phyloP scores from a whole-genome alignment of 306 rosid genomes.

The Dryas octopetala region DNA sequence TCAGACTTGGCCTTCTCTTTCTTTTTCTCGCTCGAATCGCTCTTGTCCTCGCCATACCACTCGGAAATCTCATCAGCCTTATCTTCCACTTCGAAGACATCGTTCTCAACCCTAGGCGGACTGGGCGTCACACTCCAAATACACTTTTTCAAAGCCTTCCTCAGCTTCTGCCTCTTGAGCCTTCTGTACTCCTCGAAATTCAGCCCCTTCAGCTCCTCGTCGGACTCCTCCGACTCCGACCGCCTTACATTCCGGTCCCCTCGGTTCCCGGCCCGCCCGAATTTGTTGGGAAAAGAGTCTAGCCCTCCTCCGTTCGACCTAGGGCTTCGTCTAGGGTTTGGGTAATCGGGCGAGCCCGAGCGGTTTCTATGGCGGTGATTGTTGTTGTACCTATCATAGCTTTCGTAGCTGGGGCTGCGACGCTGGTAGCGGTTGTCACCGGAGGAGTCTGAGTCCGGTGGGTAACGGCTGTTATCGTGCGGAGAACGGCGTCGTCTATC shows the following conservation, averaged over 20 bases:
- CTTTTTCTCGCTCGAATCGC: conserved; percentile 30
- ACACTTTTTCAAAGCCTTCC: conserved; percentile 66
- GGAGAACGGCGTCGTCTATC: conserved; percentile 34
- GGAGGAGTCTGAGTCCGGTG: conserved; percentile 14
- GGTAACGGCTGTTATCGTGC: conserved; percentile 35
- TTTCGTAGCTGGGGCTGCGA: conserved; percentile 78
- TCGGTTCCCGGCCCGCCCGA: conserved; percentile 49
- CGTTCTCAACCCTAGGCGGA: conserved; percentile 66
- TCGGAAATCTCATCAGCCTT: conserved; percentile 50
- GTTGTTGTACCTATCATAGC: conserved; percentile 35
- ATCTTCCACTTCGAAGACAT: conserved; percentile 49
- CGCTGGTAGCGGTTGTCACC: conserved; percentile 38
- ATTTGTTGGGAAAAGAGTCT: conserved; percentile 54
- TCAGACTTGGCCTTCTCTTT: conserved; percentile 26
- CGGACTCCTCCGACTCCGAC: conserved; percentile 58
- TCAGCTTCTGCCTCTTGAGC: conserved; percentile 79
- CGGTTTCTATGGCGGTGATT: conserved; percentile 33
- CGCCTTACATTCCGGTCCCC: conserved; percentile 49
- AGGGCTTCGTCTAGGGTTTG: conserved; percentile 46
- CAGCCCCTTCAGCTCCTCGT: conserved; percentile 81
- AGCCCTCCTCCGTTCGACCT: conserved; percentile 30
- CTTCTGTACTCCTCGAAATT: conserved; percentile 66
- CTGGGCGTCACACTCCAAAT: conserved; percentile 87
- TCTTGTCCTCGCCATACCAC: conserved; percentile 20
- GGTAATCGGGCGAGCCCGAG: conserved; percentile 39